A percentile compares a stretch with the other conserved stretches of the same genome.
Conservation (phyloP, 176 grass and related monocot genomes). For the Chrysopogon serrulatus region DNA sequence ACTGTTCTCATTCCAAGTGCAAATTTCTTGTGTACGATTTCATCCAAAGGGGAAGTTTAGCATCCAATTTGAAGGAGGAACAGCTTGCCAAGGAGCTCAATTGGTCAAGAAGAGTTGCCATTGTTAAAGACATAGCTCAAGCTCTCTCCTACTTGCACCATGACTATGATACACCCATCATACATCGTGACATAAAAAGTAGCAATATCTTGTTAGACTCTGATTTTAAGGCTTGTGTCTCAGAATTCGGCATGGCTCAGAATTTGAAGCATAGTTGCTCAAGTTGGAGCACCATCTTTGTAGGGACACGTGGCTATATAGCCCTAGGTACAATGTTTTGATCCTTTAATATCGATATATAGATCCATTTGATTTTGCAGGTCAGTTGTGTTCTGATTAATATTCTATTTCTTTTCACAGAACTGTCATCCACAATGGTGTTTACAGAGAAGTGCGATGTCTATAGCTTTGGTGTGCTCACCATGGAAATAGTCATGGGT, state of each 20-base stretch:
- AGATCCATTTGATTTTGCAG: too few relatives aligned
- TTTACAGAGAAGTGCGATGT: conserved; percentile 14
- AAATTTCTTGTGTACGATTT: conserved; percentile 29
- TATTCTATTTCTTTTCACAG: not conserved
- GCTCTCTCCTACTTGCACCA: conserved; percentile 33
- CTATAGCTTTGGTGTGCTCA: conserved; percentile 2
- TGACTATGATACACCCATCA: not conserved
- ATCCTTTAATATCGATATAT: not conserved
- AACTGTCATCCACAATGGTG: not conserved
- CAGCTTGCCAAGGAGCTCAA: not conserved
- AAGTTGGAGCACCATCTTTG: too few relatives aligned
- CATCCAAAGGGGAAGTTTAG: conserved; percentile 31
- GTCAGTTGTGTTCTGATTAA: too few relatives aligned
- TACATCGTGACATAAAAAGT: too few relatives aligned
- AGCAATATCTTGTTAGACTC: too few relatives aligned
- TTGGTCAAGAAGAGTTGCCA: not conserved
- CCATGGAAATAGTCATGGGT: conserved; percentile 16
- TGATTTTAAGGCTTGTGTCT: too few relatives aligned
- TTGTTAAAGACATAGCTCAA: not conserved
- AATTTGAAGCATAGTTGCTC: too few relatives aligned
- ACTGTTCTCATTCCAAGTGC: not conserved
- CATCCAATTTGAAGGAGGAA: conserved; percentile 4
- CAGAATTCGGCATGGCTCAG: too few relatives aligned
- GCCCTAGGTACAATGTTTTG: too few relatives aligned
- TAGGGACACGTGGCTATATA: too few relatives aligned